A percentile compares a stretch with the other conserved stretches of the same genome.
These are phyloP conservation scores for Corylus heterophylla DNA, from an alignment of 306 rosid species.

Conservation along the genomic window DNA sequence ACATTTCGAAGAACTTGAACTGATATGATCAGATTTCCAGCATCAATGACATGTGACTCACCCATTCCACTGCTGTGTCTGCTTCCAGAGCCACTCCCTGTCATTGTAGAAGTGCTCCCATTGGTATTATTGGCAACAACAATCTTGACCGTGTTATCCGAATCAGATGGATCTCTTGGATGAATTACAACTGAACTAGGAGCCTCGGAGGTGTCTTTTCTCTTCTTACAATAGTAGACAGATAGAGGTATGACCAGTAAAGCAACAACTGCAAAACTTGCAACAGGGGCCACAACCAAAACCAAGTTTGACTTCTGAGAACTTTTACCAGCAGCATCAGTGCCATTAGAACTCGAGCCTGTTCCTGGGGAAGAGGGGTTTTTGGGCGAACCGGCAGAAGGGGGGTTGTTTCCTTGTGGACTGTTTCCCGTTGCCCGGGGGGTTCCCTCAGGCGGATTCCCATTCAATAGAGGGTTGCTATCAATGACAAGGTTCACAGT, in stretches of 20 bases:
- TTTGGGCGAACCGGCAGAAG: slow-evolving; percentile 19
- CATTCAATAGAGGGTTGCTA: slow-evolving; percentile 41
- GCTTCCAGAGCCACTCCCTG: slow-evolving; percentile 73
- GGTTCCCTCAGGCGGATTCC: slow-evolving; percentile 19
- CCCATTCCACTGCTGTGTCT: slow-evolving; percentile 60
- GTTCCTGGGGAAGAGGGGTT: slow-evolving; percentile 17
- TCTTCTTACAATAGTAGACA: slow-evolving; percentile 60
- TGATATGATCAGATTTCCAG: slow-evolving; percentile 87
- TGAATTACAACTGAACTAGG: slow-evolving; percentile 76
- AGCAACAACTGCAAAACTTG: slow-evolving; percentile 70
- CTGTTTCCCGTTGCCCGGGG: slow-evolving; percentile 1
- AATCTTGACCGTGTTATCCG: slow-evolving; percentile 63
- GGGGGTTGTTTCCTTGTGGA: slow-evolving; percentile 19
- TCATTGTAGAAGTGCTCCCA: slow-evolving; percentile 52
- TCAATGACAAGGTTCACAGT: slow-evolving; percentile 47
- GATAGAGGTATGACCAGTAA: slow-evolving; percentile 70
- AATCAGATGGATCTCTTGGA: slow-evolving; percentile 89
- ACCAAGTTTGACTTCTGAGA: slow-evolving; percentile 38
- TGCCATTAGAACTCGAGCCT: slow-evolving; percentile 17
- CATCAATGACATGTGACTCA: slow-evolving; percentile 81
- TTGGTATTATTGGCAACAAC: slow-evolving; percentile 57
- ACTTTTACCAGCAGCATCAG: slow-evolving; percentile 15
- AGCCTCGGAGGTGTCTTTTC: slow-evolving; percentile 39
- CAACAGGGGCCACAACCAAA: slow-evolving; percentile 55
- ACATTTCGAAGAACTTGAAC: slow-evolving; percentile 86